Conservation (phyloP, 176 grass and related monocot genomes). For the Oryza meyeriana region DNA sequence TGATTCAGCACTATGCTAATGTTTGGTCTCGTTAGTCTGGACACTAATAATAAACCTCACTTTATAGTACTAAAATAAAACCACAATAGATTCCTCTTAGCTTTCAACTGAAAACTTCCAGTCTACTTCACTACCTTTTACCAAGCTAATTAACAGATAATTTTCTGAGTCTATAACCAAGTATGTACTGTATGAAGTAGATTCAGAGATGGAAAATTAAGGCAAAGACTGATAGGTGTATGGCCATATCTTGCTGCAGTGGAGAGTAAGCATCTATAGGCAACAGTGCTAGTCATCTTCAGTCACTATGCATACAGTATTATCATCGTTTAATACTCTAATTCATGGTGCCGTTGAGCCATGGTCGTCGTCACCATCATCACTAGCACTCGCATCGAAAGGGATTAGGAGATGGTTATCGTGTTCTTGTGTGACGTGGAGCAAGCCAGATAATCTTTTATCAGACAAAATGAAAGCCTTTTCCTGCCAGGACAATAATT, state of each 20-base stretch:
- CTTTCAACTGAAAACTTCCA: background rate
- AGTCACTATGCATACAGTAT: background rate
- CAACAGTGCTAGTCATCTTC: background rate
- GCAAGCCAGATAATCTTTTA: background rate
- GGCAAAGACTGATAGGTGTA: background rate
- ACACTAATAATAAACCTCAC: background rate
- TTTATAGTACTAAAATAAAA: background rate
- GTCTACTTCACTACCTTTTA: background rate
- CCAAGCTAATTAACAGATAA: background rate
- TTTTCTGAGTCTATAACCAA: background rate
- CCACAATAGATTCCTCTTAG: background rate
- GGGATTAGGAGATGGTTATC: background rate
- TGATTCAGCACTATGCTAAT: background rate
- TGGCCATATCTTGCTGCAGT: background rate
- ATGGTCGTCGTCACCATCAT: slow-evolving; percentile 1
- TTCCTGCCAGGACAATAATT: background rate
- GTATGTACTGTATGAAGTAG: background rate
- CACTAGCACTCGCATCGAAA: background rate
- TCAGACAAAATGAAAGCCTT: slow-evolving; percentile 14
- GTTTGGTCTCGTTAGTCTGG: background rate
- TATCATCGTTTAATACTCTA: background rate
- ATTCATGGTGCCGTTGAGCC: background rate
- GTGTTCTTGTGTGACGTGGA: background rate
- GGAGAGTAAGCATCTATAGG: background rate
- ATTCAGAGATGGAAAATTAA: background rate